Evolutionary conservation across 1,284 basidiomycete species (phyloP), one percentile per base, ranked within the genome.

Genomic region (Fomitopsis betulina): DNA sequence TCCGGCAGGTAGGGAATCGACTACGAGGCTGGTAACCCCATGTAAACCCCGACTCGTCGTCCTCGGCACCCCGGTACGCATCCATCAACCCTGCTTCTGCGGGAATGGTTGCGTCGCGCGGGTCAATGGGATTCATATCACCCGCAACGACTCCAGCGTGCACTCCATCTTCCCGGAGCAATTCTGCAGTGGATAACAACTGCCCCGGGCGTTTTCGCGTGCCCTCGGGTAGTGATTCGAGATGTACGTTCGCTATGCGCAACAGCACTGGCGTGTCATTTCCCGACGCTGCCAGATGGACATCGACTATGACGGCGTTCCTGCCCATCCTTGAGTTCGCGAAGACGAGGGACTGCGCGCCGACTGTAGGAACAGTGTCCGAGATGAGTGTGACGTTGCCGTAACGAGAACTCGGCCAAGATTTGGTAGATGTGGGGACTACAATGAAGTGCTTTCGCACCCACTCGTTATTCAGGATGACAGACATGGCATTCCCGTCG

Each of bases 301-400:
- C 60, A 66, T 88, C 84, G 56, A 84, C 80, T 33, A 84, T 73
- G 53, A 89, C 60, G 53, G 79, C 86, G 54, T 77, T 77, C 47
- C 87, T 77, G 13, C 70, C 64, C 81, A 81, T 82, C 5, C 47
- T 55, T 40, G 83, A 80, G 62, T 71, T 71, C 53, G 74, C 76
- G 64, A 81, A 90, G 43, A 76, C 74, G 49, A 89, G 68, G 52
- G 81, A 71, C 25, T 69, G 69, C n/a, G 74, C 70, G 17, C 70
- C 67, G 23, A 72, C 71, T 21, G 87, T 74, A 0, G 78, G 75
- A n/a, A 87, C 68, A 55, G 73, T 76, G 51, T 78, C 75, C 60
- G 85, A 79, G 43, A 90, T 76, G 32, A 91, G 78, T 39, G 86
- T 89, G 49, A 88, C 80, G 59, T 78, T 83, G 21, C 87, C 87